Base-by-base conservation (phyloP, 75 land plant species). In the Pinus albicaulis region DNA sequence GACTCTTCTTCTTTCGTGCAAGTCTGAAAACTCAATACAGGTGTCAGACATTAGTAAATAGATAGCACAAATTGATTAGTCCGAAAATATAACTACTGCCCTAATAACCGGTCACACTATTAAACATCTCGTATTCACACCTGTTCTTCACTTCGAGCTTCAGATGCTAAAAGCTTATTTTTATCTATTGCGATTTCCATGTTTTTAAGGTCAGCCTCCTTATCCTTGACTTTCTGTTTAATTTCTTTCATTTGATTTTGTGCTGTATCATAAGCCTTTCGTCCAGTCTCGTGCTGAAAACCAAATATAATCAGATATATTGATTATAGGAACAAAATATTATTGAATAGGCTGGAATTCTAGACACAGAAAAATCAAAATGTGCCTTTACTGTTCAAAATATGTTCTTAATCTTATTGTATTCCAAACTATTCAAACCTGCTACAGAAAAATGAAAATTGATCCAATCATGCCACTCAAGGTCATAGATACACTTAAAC, bases 221-320 rank as follows among this genome's bases (percentile, higher is more conserved):
- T 92, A 63, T 82, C 66, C 75, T 82, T 75, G 11, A 90, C 76
- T 64, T 76, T 86, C 11, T 76, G 66, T 68, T 69, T 55, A 44
- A 87, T 90, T 20, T 79, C 79, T 34, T 73, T 77, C 75, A 94
- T 89, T 55, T 89, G 91, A 38, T 76, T 77, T 62, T 87, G 80
- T 28, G 98, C 94, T 75, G 79, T 85, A 24, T 87, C 92, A 80
- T 87, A 90, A 55, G 92, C 89, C 58, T 60, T 75, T 48, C 57
- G 80, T 48, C 82, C 91, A 76, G 87, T 78, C 63, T 84, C 87
- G 85, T 96, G 99, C 99, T 96, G 85, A 75, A 84, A 68, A n/a
- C 20, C n/a, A n/a, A 38, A 12, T n/a, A 41, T n/a, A 24, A 41
- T 68, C 71, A 41, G 2, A 2, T 19, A 68, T 23, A 68, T 24